These are phyloP conservation scores for Aspergillus sclerotioniger DNA, from an alignment of 495 filamentous ascomycete genomes.

Conservation along the genomic window DNA sequence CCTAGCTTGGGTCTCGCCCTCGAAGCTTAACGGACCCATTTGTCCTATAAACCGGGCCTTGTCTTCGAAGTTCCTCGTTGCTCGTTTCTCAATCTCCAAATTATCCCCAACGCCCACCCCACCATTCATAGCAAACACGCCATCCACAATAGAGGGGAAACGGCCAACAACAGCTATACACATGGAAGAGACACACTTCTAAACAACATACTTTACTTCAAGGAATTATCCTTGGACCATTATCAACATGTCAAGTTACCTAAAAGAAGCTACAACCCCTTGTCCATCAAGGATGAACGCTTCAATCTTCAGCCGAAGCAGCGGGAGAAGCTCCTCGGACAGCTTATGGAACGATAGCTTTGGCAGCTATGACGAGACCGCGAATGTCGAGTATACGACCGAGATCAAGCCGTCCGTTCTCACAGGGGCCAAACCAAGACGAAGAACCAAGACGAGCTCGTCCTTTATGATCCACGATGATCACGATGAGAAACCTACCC, in stretches of 20 bases:
- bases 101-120: not conserved
- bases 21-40: not conserved
- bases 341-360: constrained; percentile 26
- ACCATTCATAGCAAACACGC: not conserved
- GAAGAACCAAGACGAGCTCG: constrained; percentile 25
- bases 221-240: not conserved
- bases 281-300: constrained; percentile 27
- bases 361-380: constrained; percentile 28
- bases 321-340: constrained; percentile 22
- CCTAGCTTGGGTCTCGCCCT: not conserved
- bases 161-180: not conserved
- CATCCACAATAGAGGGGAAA: not conserved
- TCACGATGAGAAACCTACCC: constrained; percentile 12
- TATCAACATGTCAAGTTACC: constrained; percentile 29
- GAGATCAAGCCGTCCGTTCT: constrained; percentile 31
- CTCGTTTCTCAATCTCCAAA: not conserved
- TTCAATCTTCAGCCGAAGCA: constrained; percentile 17
- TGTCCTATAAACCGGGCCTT: not conserved
- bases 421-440: constrained; percentile 31
- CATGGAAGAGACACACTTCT: not conserved
- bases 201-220: not conserved
- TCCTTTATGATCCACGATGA: constrained; percentile 40
- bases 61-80: not conserved
- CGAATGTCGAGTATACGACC: constrained; percentile 38
- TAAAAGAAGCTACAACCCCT: constrained; percentile 28